phyloP scores from a whole-genome alignment of 257 asterid genomes.

The Agastache rugosa region DNA sequence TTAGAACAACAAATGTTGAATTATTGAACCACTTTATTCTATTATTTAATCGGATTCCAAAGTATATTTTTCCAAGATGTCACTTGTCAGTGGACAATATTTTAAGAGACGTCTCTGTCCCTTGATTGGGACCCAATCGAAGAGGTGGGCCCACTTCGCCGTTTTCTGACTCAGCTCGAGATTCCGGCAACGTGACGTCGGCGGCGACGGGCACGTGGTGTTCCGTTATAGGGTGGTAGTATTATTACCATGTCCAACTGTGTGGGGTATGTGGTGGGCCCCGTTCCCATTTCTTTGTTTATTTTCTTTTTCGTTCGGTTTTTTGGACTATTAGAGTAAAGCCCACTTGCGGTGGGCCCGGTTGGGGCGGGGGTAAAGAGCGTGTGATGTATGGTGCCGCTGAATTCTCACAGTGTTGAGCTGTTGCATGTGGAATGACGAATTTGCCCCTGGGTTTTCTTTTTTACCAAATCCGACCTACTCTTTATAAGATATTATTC shows the following conservation, averaged over 20 bases:
- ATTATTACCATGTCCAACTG: constrained; percentile 1
- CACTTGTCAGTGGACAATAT: constrained; percentile 60
- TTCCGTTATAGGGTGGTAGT: not conserved
- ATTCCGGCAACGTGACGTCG: constrained; percentile 49
- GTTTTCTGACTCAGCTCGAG: constrained; percentile 45
- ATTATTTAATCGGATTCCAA: constrained; percentile 49
- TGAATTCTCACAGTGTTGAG: constrained; percentile 30
- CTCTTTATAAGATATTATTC: constrained; percentile 48
- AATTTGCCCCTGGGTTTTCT: constrained; percentile 28
- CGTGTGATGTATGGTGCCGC: constrained; percentile 39
- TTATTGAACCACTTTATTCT: constrained; percentile 58
- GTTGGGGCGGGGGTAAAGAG: not conserved
- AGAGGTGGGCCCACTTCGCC: constrained; percentile 46
- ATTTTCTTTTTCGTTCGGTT: not conserved
- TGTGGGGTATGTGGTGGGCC: constrained; percentile 29
- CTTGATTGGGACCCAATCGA: constrained; percentile 62
- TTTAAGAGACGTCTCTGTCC: constrained; percentile 54
- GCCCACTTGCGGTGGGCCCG: constrained; percentile 41
- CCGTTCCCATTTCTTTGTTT: not conserved
- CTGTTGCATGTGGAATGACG: constrained; percentile 37
- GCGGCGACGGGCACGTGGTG: constrained; percentile 44
- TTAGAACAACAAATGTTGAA: not conserved
- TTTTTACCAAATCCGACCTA: constrained; percentile 30
- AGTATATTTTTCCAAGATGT: constrained; percentile 44
- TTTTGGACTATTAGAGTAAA: constrained; percentile 35